Evolutionary conservation across 306 rosid species (phyloP).

Genomic region (Mimosa bimucronata): DNA sequence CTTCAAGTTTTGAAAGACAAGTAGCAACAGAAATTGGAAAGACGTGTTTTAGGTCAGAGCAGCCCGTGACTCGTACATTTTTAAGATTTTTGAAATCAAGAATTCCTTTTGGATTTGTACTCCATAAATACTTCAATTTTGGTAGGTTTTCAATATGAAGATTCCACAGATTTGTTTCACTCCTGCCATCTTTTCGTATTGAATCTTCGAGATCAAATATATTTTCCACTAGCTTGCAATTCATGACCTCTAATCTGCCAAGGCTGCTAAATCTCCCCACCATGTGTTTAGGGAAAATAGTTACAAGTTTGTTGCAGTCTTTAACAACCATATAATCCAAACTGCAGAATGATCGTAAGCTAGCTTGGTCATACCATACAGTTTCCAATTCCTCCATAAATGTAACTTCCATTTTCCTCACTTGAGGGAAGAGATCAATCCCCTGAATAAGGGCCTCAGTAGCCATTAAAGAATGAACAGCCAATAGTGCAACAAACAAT

Average conservation of each 20-base stretch:
- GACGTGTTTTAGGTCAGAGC: not conserved
- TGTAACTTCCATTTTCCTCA: not conserved
- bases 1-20: not conserved
- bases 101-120: not conserved
- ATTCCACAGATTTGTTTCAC: not conserved
- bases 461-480: not conserved
- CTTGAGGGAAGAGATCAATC: not conserved
- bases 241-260: not conserved
- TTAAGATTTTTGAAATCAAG: not conserved
- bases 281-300: not conserved
- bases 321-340: not conserved
- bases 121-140: slow-evolving; percentile 21
- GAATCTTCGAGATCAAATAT: not conserved
- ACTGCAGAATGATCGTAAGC: not conserved
- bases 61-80: not conserved
- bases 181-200: not conserved
- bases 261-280: not conserved
- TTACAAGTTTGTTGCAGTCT: not conserved
- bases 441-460: not conserved
- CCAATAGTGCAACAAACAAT: not conserved
- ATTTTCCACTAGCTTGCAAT: not conserved
- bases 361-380: not conserved
- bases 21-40: slow-evolving; percentile 17
- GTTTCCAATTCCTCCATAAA: not conserved
- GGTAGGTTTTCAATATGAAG: not conserved